phyloP scores from a whole-genome alignment of 768 basidiomycete genomes.

The Cystofilobasidium macerans region DNA sequence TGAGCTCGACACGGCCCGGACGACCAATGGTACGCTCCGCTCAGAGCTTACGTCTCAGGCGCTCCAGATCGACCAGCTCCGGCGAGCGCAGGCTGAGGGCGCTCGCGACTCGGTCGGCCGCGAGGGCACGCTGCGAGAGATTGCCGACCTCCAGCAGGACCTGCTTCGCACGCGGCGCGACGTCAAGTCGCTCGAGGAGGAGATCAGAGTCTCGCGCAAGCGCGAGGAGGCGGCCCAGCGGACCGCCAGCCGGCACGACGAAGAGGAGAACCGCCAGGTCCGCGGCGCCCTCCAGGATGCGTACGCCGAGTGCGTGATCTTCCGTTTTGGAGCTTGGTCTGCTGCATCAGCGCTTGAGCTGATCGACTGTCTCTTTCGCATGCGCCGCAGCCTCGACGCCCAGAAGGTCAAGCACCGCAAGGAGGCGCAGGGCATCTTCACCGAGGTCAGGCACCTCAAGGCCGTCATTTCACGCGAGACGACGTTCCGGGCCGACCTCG shows the following conservation, averaged over 20 bases:
- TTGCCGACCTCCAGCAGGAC: slow-evolving; percentile 44
- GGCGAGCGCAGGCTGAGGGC: not conserved
- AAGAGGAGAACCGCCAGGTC: slow-evolving; percentile 36
- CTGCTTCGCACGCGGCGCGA: slow-evolving; percentile 52
- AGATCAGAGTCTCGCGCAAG: slow-evolving; percentile 46
- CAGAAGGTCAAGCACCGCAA: slow-evolving; percentile 28
- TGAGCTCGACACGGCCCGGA: slow-evolving; percentile 52
- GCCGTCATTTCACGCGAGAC: slow-evolving; percentile 80
- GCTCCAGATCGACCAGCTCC: slow-evolving; percentile 61
- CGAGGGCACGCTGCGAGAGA: slow-evolving; percentile 13
- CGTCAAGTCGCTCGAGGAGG: slow-evolving; percentile 56
- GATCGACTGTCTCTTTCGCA: slow-evolving; percentile 45
- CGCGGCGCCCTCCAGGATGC: slow-evolving; percentile 48
- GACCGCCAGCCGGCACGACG: slow-evolving; percentile 49
- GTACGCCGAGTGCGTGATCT: slow-evolving; percentile 35
- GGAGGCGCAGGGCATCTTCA: slow-evolving; percentile 80
- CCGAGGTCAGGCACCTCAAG: slow-evolving; percentile 84
- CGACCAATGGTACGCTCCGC: slow-evolving; percentile 58
- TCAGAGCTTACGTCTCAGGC: slow-evolving; percentile 62
- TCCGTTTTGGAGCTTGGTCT: not conserved
- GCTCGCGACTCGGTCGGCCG: not conserved
- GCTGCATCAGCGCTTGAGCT: slow-evolving; percentile 16
- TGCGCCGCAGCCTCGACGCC: slow-evolving; percentile 25
- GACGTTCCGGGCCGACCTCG: slow-evolving; percentile 59
- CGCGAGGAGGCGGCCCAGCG: slow-evolving; percentile 46